Percentiles rank a stretch among this genome's conserved stretches.
These are phyloP conservation scores for Lotus japonicus DNA, from an alignment of 306 rosid species.

Conservation along the genomic window DNA sequence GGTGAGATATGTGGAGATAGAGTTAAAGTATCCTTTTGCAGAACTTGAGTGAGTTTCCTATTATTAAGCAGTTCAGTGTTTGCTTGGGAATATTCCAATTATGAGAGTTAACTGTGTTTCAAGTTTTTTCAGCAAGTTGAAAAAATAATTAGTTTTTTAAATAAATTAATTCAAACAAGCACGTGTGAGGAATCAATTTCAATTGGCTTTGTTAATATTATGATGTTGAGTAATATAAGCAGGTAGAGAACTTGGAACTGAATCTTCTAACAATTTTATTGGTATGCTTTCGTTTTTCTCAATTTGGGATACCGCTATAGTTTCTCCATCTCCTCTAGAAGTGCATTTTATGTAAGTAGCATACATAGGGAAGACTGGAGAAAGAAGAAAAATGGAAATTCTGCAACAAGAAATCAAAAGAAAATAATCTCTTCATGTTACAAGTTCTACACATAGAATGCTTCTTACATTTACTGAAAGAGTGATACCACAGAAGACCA, in stretches of 20 bases:
- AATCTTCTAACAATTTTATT: background rate
- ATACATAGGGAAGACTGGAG: background rate
- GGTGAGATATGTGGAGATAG: background rate
- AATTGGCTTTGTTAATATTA: background rate
- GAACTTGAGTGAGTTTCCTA: too few relatives aligned
- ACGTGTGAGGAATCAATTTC: background rate
- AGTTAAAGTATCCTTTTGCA: background rate
- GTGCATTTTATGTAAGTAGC: background rate
- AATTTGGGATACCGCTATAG: background rate
- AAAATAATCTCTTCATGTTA: too few relatives aligned
- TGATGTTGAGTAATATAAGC: background rate
- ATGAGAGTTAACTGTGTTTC: background rate
- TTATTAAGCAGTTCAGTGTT: background rate
- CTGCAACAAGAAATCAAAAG: background rate
- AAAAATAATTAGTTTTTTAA: background rate
- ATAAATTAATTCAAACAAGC: background rate
- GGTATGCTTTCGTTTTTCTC: background rate
- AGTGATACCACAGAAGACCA: background rate
- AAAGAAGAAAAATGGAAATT: background rate
- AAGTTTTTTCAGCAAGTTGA: too few relatives aligned
- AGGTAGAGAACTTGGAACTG: background rate
- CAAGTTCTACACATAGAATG: conserved; percentile 2
- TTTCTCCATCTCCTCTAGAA: background rate
- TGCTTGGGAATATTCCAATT: background rate
- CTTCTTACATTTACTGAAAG: conserved; percentile 15